Evolutionary conservation across 2,329 filamentous ascomycete species (phyloP).

Genomic region (Penicillium sp.): DNA sequence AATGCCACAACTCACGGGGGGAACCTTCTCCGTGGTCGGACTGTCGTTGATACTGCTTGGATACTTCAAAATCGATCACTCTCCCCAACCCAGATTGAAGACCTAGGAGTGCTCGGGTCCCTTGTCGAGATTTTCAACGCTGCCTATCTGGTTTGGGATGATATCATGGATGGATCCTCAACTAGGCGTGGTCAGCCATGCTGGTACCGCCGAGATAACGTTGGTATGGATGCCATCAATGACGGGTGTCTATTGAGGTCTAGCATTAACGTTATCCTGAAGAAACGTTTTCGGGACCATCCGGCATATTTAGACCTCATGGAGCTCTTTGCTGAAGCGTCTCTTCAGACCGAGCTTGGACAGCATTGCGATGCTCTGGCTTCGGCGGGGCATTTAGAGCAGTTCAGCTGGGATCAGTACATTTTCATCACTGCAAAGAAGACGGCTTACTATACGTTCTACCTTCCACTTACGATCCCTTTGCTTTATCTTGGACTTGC

Average conservation of each 20-base stretch:
- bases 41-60: neutral
- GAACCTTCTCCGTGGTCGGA: neutral
- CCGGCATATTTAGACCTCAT: neutral
- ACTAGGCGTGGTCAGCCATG: slow-evolving; percentile 4
- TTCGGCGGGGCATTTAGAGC: neutral
- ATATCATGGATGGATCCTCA: slow-evolving; percentile 7
- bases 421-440: neutral
- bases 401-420: neutral
- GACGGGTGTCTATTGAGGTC: neutral
- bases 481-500: neutral
- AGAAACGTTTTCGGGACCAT: neutral
- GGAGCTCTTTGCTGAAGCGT: neutral
- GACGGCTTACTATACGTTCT: neutral
- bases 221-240: neutral
- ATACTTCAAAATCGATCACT: neutral
- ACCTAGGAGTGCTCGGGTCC: neutral
- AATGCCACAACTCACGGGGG: neutral
- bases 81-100: neutral
- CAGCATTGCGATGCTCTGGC: neutral
- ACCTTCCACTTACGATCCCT: neutral
- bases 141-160: slow-evolving; percentile 3
- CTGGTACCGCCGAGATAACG: slow-evolving; percentile 2
- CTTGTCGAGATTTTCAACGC: neutral
- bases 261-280: neutral
- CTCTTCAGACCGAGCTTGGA: neutral